Conservation (phyloP, 2,329 filamentous ascomycete species). For the Alternaria longipes region DNA sequence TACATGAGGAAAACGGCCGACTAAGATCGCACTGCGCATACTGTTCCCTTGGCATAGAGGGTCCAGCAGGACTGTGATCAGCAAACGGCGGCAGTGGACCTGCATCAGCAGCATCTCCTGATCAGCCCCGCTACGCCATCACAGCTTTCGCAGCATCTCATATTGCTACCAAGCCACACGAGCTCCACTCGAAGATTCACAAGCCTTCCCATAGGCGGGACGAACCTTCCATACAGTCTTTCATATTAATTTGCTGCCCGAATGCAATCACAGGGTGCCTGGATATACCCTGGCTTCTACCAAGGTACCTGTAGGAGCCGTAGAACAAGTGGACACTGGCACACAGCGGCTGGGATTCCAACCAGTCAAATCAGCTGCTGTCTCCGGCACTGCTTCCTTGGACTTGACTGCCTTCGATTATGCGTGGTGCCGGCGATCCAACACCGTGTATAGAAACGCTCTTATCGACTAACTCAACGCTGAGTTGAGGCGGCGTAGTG, state of each 20-base stretch:
- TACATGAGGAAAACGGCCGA: slow-evolving; percentile 24
- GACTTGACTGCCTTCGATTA: slow-evolving; percentile 1
- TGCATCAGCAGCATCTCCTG: slow-evolving; percentile 42
- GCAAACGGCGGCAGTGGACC: slow-evolving; percentile 38
- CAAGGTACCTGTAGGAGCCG: slow-evolving; percentile 31
- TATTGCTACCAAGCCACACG: slow-evolving; percentile 40
- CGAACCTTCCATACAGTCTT: slow-evolving; percentile 30
- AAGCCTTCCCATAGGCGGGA: slow-evolving; percentile 32
- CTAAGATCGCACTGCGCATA: slow-evolving; percentile 23
- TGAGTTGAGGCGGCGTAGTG: slow-evolving; percentile 3
- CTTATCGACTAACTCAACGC: slow-evolving; percentile 4
- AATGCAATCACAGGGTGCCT: slow-evolving; percentile 26
- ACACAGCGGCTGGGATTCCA: slow-evolving; percentile 4
- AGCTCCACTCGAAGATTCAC: slow-evolving; percentile 25
- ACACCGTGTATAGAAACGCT: neutral
- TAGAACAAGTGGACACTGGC: slow-evolving; percentile 30
- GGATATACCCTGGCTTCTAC: slow-evolving; percentile 26
- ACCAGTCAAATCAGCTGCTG: slow-evolving; percentile 1
- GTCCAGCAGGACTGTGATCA: slow-evolving; percentile 30
- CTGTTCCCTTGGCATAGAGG: slow-evolving; percentile 28
- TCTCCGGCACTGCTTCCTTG: slow-evolving; percentile 5
- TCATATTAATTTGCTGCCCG: slow-evolving; percentile 40
- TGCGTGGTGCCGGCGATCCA: neutral
- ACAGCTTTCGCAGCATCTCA: slow-evolving; percentile 30
- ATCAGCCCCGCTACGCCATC: slow-evolving; percentile 27